These are phyloP conservation scores for Phytophthora fragariaefolia DNA, from an alignment of 352 stramenopile genomes.

Conservation along the genomic window DNA sequence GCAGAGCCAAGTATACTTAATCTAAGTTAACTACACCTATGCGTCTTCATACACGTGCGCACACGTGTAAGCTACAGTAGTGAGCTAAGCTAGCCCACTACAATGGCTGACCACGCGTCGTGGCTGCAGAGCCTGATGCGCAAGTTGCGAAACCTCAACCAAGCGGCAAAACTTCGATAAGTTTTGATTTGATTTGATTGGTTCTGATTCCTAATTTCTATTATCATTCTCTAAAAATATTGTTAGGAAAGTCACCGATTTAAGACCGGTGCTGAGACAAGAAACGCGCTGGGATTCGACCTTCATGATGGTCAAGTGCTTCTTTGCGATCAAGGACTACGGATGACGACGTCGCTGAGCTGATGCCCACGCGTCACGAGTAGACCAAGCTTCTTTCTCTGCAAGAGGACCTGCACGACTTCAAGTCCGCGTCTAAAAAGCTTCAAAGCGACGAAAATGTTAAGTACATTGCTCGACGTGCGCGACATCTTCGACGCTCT, in stretches of 20 bases:
- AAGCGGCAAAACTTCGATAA: slow-evolving; percentile 1
- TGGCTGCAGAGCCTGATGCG: neutral
- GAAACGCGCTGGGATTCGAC: slow-evolving; percentile 1
- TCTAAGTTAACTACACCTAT: no score
- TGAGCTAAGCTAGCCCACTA: no score
- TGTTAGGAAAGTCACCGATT: neutral
- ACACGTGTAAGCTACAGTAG: no score
- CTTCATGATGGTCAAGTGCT: slow-evolving; percentile 3
- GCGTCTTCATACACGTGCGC: no score
- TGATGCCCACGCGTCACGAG: slow-evolving; percentile 4
- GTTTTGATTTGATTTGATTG: neutral
- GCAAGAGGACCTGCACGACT: neutral
- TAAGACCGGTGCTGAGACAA: neutral
- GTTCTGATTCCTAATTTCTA: no score
- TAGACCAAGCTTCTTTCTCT: neutral
- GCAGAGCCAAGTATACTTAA: no score
- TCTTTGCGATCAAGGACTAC: neutral
- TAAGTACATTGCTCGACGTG: slow-evolving; percentile 1
- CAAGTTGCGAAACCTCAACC: slow-evolving; percentile 3
- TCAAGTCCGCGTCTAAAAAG: slow-evolving; percentile 2
- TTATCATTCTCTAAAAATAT: no score
- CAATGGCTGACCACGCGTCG: neutral
- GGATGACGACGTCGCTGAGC: neutral
- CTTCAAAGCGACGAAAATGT: slow-evolving; percentile 2
- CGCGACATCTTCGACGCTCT: slow-evolving; percentile 12